Conservation (phyloP, 352 stramenopile genomes). For the Phytophthora colocasiae region DNA sequence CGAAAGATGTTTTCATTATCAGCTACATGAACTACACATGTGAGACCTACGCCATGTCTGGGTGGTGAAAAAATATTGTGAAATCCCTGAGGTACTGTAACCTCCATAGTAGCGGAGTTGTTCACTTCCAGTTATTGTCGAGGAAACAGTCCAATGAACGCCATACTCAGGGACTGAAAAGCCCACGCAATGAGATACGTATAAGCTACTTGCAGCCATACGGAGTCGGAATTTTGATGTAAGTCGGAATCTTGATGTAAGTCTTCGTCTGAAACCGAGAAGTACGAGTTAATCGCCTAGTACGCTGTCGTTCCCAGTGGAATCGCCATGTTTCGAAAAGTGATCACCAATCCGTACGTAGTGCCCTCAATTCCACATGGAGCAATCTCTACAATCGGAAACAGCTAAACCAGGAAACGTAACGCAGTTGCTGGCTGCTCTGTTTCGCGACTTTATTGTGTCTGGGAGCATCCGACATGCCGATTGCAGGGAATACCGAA, state of each 20-base stretch:
- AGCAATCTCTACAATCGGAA: conserved; percentile 66
- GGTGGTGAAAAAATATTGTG: too few species aligned
- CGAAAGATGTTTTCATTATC: too few species aligned
- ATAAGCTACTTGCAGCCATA: conserved; percentile 53
- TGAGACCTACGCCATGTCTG: too few species aligned
- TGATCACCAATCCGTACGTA: conserved; percentile 67
- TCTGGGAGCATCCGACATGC: conserved; percentile 27
- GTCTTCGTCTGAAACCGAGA: conserved; percentile 47
- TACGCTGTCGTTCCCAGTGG: conserved; percentile 47
- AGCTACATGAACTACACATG: too few species aligned
- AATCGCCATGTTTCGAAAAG: conserved; percentile 70
- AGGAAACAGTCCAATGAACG: conserved; percentile 54
- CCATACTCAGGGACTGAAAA: conserved; percentile 53
- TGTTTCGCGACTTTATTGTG: conserved; percentile 48
- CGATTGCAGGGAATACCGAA: conserved; percentile 1
- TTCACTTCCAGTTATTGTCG: conserved; percentile 69
- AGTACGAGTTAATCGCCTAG: conserved; percentile 54
- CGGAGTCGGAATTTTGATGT: conserved; percentile 29
- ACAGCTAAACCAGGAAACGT: conserved; percentile 59
- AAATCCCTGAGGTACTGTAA: conserved; percentile 44
- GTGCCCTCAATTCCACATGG: conserved; percentile 64
- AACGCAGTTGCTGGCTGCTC: conserved; percentile 57
- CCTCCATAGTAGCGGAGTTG: conserved; percentile 69
- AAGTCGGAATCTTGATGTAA: conserved; percentile 13
- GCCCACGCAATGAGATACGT: conserved; percentile 58